Evolutionary conservation across 768 basidiomycete species (phyloP).

Genomic region (Pleurotus citrinopileatus): DNA sequence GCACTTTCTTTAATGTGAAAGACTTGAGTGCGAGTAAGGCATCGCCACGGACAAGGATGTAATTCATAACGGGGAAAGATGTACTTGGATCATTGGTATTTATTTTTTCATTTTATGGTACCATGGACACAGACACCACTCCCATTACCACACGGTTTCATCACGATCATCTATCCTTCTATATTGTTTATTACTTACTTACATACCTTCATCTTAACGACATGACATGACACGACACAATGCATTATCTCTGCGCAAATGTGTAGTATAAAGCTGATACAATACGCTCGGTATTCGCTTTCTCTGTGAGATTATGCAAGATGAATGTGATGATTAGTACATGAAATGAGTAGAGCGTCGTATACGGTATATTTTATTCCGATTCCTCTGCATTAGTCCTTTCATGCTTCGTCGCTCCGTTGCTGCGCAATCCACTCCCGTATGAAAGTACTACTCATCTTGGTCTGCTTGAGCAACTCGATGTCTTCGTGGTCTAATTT

Average conservation of each 20-base stretch:
- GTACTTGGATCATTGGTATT: not conserved
- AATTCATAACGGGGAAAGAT: not conserved
- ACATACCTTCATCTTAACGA: not conserved
- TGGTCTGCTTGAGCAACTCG: slow-evolving; percentile 67
- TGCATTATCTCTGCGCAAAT: not conserved
- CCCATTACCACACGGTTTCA: too few species aligned
- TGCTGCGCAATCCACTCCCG: slow-evolving; percentile 75
- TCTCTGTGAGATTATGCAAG: not conserved
- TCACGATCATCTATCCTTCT: not conserved
- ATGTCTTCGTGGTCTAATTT: slow-evolving; percentile 65
- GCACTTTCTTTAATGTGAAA: slow-evolving; percentile 63
- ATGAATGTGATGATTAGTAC: not conserved
- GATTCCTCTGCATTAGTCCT: too few species aligned
- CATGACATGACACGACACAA: slow-evolving; percentile 11
- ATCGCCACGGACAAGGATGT: slow-evolving; percentile 60
- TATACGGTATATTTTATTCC: too few species aligned
- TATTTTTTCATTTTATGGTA: not conserved
- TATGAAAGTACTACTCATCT: slow-evolving; percentile 95
- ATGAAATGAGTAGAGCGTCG: too few species aligned
- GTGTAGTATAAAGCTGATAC: not conserved
- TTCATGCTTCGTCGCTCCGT: slow-evolving; percentile 9
- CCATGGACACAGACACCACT: not conserved
- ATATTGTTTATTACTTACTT: not conserved
- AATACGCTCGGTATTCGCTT: not conserved
- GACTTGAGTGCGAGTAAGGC: slow-evolving; percentile 58